Base-by-base conservation (phyloP, 2,329 filamentous ascomycete species). In the Pyrenophora teres region DNA sequence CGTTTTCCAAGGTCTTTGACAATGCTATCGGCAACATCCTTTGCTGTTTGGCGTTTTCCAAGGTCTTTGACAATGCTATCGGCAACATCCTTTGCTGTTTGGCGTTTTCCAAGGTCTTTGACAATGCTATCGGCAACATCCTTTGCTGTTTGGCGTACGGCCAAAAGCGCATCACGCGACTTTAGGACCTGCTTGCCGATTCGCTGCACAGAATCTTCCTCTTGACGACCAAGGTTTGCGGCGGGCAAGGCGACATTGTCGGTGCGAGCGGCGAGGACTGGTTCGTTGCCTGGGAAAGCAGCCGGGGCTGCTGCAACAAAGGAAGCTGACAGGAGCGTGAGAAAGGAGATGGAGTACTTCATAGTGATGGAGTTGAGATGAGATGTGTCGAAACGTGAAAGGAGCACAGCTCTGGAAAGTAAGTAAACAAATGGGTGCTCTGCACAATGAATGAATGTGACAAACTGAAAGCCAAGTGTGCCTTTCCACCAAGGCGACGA, bases 391-490 rank as follows among this genome's bases (percentile, higher is more conserved):
- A 68, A 54, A 63, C 43, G 49, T 60, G 57, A 47, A 57, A 44
- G 65, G 68, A 73, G 70, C 70, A 68, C 70, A 72, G 70, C 69
- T 72, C 70, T 63, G 38, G 49, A 62, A 66, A 67, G 38, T 52
- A 65, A 64, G 54, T 57, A 56, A 54, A 65, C 40, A 54, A 54
- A 57, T 52, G 27, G 45, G 69, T 72, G 69, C 58, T 60, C 70
- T 67, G 69, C 70, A 72, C 70, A 48, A 61, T 60, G 45, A 57
- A 67, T 46, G 50, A 30, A 46, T 46, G 50, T 52, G 57, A 57
- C 52, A 41, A 49, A 44, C 46, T 48, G 50, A 57, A 30, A 54
- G 51, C 39, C 60, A 56, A 54, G 59, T 50, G 63, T 60, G 53
- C 37, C 46, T 42, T 50, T 46, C 37, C 47, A 59, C 48, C 43